phyloP scores from a whole-genome alignment of 352 stramenopile species.

The Phytophthora cryptogea region DNA sequence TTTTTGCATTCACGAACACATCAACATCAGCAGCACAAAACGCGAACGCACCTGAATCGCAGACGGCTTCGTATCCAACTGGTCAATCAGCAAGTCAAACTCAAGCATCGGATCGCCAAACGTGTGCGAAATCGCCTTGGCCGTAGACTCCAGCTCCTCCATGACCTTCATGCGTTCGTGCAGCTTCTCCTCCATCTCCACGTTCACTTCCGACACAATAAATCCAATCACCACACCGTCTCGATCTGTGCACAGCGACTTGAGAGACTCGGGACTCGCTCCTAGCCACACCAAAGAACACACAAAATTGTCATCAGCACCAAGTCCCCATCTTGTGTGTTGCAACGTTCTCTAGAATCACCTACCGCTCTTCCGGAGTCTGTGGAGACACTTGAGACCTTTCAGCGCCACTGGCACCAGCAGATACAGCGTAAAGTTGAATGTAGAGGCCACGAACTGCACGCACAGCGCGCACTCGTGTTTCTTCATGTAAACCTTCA shows the following conservation, averaged over 20 bases:
- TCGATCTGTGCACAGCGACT: slow-evolving; percentile 83
- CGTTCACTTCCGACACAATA: slow-evolving; percentile 87
- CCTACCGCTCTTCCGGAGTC: slow-evolving; percentile 78
- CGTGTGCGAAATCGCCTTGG: slow-evolving; percentile 76
- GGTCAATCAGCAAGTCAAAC: slow-evolving; percentile 85
- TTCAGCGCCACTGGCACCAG: slow-evolving; percentile 69
- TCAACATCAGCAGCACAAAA: slow-evolving; percentile 6
- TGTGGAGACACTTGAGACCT: slow-evolving; percentile 78
- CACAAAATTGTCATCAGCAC: slow-evolving; percentile 1
- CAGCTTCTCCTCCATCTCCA: slow-evolving; percentile 82
- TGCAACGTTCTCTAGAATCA: slow-evolving; percentile 6
- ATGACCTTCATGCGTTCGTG: slow-evolving; percentile 79
- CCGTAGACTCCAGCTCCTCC: slow-evolving; percentile 74
- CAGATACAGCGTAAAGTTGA: slow-evolving; percentile 87
- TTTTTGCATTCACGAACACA: slow-evolving; percentile 1
- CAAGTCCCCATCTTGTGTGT: not conserved
- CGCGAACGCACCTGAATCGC: slow-evolving; percentile 71
- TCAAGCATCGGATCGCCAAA: slow-evolving; percentile 87
- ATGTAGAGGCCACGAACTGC: slow-evolving; percentile 79
- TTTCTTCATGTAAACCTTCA: slow-evolving; percentile 90
- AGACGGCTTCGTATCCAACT: slow-evolving; percentile 84
- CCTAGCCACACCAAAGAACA: slow-evolving; percentile 40
- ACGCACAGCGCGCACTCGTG: slow-evolving; percentile 85
- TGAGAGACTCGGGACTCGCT: slow-evolving; percentile 78
- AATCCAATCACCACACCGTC: slow-evolving; percentile 88